Base-by-base conservation (phyloP, 495 filamentous ascomycete genomes). In the Aspergillus leporis region DNA sequence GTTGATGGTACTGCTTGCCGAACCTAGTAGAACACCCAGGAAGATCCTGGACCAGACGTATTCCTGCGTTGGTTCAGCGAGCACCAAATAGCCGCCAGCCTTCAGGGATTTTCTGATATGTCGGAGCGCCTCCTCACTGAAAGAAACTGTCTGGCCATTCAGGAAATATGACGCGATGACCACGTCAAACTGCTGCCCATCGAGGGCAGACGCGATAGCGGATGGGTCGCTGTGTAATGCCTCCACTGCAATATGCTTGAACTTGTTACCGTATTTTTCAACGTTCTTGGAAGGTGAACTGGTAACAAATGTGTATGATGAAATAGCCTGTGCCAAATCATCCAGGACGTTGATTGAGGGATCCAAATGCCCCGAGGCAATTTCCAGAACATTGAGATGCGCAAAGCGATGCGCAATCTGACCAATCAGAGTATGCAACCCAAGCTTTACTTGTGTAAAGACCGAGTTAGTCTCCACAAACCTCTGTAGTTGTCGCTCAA, bases 351-450 rank as follows among this genome's bases (percentile, higher is more conserved):
- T 5, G 2, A 48, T 10, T 1, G 45, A 14, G 5, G 45, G 45
- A 21, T 4, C 10, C 45, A 48, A 48, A 19, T 48, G 45, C 5
- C 18, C 45, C 18, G 45, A 18, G 18, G 45, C 76, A 7, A 79
- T 47, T 58, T 84, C 81, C 0, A 71, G 48, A 1, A 82, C 21
- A 0, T 55, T 60, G 50, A 60, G 53, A 40, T 55, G 4, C 10
- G 45, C 45, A 48, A 48, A 48, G 2, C 45, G 45, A 41, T 43
- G 52, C 32, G 52, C 4, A 14, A 36, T 55, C 5, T 41, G 52
- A 19, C 34, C 32, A 43, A 55, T 19, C 3, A 36, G 32, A 36
- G 9, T 55, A n/a, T 48, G 10, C 45, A 48, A 48, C 12, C 45
- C 45, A 21, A 16, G 9, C 9, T 48, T 48, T 1, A 48, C 19